Evolutionary conservation across 1,284 basidiomycete species (phyloP), one percentile per base, ranked within the genome.

Genomic region (Pseudomicrostroma phylloplanum): DNA sequence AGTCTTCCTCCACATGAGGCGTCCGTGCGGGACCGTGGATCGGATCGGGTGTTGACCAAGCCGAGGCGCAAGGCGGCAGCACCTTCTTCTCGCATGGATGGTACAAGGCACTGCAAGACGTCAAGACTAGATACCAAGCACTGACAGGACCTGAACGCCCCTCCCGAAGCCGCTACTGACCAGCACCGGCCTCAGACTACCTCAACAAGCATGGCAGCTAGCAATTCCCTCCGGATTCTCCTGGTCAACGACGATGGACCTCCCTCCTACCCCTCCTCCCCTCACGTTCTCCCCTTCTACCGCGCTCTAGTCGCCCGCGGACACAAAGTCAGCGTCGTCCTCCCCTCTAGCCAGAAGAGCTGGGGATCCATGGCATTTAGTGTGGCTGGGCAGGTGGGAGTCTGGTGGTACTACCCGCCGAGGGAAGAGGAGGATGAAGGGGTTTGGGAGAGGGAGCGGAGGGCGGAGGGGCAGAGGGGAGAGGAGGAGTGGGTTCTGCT

Each of bases 351-450:
- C 21, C 76, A 68, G 40, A 67, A 67, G 41, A 61, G 58, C 1
- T 68, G 77, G 70, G 76, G 76, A 25, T 70, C 70, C 12, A 76
- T 74, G 67, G 73, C 75, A 25, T 70, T 71, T 62, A 65, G 73
- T 25, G 60, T 72, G 19, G 58, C 60, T 25, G 60, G 62, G 7
- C 59, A 68, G 30, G 63, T 77, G 3, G 67, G 69, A 4, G 70
- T 73, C 46, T 79, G 77, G 77, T 79, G 77, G 66, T 79, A 79
- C 64, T 79, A 79, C 57, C 77, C 77, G 42, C 56, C 69, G 42
- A 42, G 55, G 9, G 62, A 65, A 17, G 62, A 69, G 4, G 73
- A 72, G 6, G 77, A 78, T 64, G 62, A 71, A 25, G 51, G 51
- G 6, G 25, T 23, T 6, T 54, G 51, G 51, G 51, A 54, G 51